Percentiles rank a stretch among this genome's conserved stretches.
These are phyloP conservation scores for Lanmaoa rubissima DNA, from an alignment of 768 basidiomycete species.

Conservation along the genomic window DNA sequence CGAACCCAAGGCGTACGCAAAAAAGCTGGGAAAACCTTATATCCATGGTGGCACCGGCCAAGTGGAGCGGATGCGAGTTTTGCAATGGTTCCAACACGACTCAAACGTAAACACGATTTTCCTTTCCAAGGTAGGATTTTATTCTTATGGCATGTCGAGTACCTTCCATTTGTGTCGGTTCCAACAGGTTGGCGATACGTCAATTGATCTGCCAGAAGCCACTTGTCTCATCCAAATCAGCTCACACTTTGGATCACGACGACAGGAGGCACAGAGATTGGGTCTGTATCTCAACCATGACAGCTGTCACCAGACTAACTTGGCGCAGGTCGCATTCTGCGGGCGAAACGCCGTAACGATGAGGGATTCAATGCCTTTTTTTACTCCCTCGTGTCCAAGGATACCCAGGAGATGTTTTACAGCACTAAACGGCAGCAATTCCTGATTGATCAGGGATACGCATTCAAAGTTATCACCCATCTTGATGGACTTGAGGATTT, in stretches of 20 bases:
- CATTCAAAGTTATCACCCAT: slow-evolving; percentile 99
- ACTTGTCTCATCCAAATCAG: slow-evolving; percentile 99
- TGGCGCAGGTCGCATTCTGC: slow-evolving; percentile 80
- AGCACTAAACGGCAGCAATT: slow-evolving; percentile 99
- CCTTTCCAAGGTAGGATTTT: slow-evolving; percentile 76
- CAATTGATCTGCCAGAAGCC: slow-evolving; percentile 97
- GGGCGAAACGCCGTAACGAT: slow-evolving; percentile 96
- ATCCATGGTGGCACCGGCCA: slow-evolving; percentile 97
- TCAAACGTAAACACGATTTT: slow-evolving; percentile 98
- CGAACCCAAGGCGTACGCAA: slow-evolving; percentile 77
- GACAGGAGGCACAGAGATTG: slow-evolving; percentile 96
- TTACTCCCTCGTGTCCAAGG: slow-evolving; percentile 97
- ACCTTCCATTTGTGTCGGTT: slow-evolving; percentile 13
- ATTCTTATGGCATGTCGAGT: slow-evolving; percentile 6
- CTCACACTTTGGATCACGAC: slow-evolving; percentile 96
- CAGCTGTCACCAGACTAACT: slow-evolving; percentile 13
- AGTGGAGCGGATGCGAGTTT: slow-evolving; percentile 91
- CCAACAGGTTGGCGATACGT: slow-evolving; percentile 90
- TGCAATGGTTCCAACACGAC: slow-evolving; percentile 94
- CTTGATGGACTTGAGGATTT: slow-evolving; percentile 88
- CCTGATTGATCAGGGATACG: slow-evolving; percentile 97
- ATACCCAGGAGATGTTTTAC: slow-evolving; percentile 99
- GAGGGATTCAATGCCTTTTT: slow-evolving; percentile 99
- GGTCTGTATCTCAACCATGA: slow-evolving; percentile 47
- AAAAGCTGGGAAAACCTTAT: slow-evolving; percentile 88